Evolutionary conservation across 345 rosid genomes (phyloP), one percentile per base, ranked within the genome.

Genomic region (Linum lewisii): DNA sequence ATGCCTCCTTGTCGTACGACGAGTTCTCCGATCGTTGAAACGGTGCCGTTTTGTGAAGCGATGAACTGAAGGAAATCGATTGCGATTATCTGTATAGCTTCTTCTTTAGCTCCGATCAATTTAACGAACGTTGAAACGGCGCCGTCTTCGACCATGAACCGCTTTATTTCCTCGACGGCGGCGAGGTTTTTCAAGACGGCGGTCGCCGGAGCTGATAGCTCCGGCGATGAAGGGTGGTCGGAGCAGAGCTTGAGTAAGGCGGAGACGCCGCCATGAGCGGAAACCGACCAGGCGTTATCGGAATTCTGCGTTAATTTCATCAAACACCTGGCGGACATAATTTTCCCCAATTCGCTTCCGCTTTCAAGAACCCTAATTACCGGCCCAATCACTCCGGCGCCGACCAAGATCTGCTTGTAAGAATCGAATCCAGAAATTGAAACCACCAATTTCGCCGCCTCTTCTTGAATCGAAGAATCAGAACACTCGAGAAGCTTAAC

Each of bases 181-280:
- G 76, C 76, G 13, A 93, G 91, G 61, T 93, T 93, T 54, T 79
- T 81, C 77, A 93, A 66, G 51, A 87, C 90, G 55, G 82, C 89
- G 73, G 91, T 83, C 66, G 86, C 77, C 55, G 73, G 63, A 57
- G 64, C 77, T 6, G 87, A 69, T 62, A 89, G 58, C 61, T 82
- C 90, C 5, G 76, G 76, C 0, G 71, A 64, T 2, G 58, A 69
- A 57, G 76, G 75, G 20, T 22, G 59, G 55, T 37, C 49, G 58
- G 85, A 68, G 71, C 95, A 86, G 1, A 89, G 75, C 74, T 77
- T 86, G 68, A 93, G 56, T 64, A 93, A 63, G 7, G 86, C 86
- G 0, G 95, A 77, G 38, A 93, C 99, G 16, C 99, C 97, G n/a
- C 89, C 99, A 24, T 93, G 92, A 74, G 99, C 87, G 4, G 91